These are phyloP conservation scores for Coriaria nepalensis DNA, from an alignment of 306 rosid genomes.

Conservation along the genomic window DNA sequence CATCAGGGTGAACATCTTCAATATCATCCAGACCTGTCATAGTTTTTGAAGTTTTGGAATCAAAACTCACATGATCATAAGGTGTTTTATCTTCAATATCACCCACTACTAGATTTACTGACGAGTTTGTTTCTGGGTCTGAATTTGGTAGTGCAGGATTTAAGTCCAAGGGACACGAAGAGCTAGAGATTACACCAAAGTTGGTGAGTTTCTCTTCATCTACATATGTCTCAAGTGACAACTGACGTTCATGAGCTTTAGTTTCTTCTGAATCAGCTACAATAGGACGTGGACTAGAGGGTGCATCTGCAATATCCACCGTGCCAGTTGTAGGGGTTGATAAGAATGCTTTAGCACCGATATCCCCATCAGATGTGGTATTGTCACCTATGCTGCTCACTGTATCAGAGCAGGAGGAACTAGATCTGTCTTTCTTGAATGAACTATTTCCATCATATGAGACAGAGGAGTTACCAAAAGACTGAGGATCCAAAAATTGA, in stretches of 20 bases:
- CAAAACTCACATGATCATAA: constrained; percentile 11
- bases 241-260: constrained; percentile 16
- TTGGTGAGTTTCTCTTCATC: constrained; percentile 25
- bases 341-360: constrained; percentile 20
- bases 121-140: constrained; percentile 25
- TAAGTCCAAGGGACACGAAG: constrained; percentile 23
- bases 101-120: constrained; percentile 15
- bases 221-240: constrained; percentile 18
- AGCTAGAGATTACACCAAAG: constrained; percentile 26
- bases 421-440: constrained; percentile 32
- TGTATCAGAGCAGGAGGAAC: constrained; percentile 37
- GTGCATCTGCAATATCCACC: constrained; percentile 25
- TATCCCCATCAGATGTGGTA: constrained; percentile 28
- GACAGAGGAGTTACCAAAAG: constrained; percentile 44
- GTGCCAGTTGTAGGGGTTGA: constrained; percentile 20
- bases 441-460: constrained; percentile 54
- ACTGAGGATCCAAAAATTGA: constrained; percentile 48
- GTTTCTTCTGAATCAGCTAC: constrained; percentile 20
- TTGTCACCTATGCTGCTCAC: constrained; percentile 33
- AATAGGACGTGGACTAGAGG: constrained; percentile 24
- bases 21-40: constrained; percentile 24
- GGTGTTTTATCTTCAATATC: constrained; percentile 24
- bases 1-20: constrained; percentile 16
- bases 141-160: constrained; percentile 15
- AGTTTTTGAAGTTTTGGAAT: constrained; percentile 23